These are phyloP conservation scores for Eurotiales sp. DNA, from an alignment of 2,329 filamentous ascomycete genomes.

Conservation along the genomic window DNA sequence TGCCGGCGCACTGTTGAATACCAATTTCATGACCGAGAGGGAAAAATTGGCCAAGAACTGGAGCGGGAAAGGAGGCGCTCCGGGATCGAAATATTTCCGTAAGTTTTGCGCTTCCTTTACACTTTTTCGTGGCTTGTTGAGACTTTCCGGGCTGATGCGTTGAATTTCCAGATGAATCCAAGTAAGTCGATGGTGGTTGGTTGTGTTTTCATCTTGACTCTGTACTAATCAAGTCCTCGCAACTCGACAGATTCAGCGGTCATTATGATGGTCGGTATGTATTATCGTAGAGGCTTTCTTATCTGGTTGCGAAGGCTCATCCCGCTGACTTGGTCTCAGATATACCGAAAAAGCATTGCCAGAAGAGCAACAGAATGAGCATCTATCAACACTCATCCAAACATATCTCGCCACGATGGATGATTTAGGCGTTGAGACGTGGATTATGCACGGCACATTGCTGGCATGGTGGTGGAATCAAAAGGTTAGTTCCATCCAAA, in stretches of 20 bases:
- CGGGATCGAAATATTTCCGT: constrained; percentile 50
- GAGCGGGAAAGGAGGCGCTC: constrained; percentile 36
- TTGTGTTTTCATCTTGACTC: no score
- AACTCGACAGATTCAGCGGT: constrained; percentile 43
- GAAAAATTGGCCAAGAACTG: constrained; percentile 38
- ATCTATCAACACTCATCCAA: constrained; percentile 51
- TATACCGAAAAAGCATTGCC: constrained; percentile 48
- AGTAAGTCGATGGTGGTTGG: constrained; percentile 33
- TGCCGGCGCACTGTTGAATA: constrained; percentile 25
- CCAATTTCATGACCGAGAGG: constrained; percentile 43
- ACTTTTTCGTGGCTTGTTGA: constrained; percentile 10
- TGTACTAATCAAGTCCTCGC: neutral
- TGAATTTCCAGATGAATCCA: constrained; percentile 38
- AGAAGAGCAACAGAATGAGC: constrained; percentile 44
- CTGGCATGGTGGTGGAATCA: constrained; percentile 63
- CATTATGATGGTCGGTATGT: constrained; percentile 53
- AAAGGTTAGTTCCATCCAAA: constrained; percentile 28
- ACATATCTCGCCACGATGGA: constrained; percentile 57
- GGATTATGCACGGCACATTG: constrained; percentile 61
- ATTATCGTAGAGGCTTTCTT: neutral
- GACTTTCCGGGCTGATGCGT: constrained; percentile 5
- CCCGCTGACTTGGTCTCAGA: constrained; percentile 20
- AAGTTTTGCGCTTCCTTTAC: constrained; percentile 21
- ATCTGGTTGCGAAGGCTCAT: neutral
- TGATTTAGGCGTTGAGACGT: constrained; percentile 55